These are phyloP conservation scores for Schizochytrium sp. DNA, from an alignment of 108 stramenopile species.

Conservation along the genomic window DNA sequence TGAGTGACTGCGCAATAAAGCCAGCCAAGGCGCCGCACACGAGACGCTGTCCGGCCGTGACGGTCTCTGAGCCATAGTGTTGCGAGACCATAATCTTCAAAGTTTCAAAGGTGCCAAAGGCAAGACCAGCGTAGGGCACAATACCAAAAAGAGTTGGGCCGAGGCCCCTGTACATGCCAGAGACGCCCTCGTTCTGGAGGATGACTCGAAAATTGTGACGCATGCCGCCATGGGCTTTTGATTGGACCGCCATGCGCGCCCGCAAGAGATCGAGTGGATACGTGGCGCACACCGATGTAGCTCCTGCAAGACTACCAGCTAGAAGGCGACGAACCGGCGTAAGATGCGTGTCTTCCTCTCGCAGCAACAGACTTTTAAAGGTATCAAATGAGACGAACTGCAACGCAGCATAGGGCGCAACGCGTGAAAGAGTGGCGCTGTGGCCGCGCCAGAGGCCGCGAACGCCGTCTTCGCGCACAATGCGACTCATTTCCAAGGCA, in stretches of 20 bases:
- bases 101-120: constrained; percentile 85
- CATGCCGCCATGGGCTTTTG: neutral
- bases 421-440: constrained; percentile 83
- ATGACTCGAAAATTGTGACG: neutral
- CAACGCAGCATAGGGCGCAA: constrained; percentile 89
- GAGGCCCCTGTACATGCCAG: constrained; percentile 64
- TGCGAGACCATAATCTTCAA: constrained; percentile 64
- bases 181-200: constrained; percentile 8
- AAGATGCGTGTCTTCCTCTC: constrained; percentile 42
- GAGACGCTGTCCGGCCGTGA: constrained; percentile 45
- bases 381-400: constrained; percentile 93
- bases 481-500: neutral
- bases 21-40: constrained; percentile 78
- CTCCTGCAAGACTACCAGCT: constrained; percentile 78
- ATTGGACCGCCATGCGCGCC: constrained; percentile 81
- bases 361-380: constrained; percentile 57
- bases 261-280: constrained; percentile 90
- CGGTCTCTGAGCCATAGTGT: constrained; percentile 28
- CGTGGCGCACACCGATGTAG: constrained; percentile 64
- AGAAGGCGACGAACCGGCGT: constrained; percentile 71
- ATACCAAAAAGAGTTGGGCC: constrained; percentile 84
- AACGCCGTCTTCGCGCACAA: constrained; percentile 63
- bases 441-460: constrained; percentile 87
- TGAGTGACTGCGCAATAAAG: constrained; percentile 71
- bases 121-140: constrained; percentile 84